Conservation (phyloP, 441 rosid genomes). For the Mallotus japonicus region DNA sequence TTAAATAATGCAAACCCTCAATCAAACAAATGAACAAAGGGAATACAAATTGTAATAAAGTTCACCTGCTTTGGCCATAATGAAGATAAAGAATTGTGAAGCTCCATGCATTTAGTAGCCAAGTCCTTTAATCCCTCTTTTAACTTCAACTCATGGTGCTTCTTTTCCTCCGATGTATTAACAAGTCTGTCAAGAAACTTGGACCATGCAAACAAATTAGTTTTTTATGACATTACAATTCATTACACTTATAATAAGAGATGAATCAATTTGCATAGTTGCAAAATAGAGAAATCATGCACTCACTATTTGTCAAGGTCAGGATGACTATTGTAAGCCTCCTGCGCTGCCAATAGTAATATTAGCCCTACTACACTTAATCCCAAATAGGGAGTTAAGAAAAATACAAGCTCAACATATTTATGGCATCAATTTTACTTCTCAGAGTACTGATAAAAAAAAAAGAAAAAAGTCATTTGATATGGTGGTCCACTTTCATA, state of each 20-base stretch:
- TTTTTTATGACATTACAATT: slow-evolving; percentile 6
- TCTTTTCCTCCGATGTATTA: slow-evolving; percentile 77
- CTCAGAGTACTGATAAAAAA: no score
- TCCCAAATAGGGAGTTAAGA: no score
- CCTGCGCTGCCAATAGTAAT: no score
- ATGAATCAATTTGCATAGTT: no score
- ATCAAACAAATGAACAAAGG: neutral
- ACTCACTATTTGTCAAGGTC: neutral
- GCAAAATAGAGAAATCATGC: neutral
- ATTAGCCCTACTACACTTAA: no score
- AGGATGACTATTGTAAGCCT: neutral
- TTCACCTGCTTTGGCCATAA: slow-evolving; percentile 93
- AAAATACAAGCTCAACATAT: no score
- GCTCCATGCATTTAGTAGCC: slow-evolving; percentile 79
- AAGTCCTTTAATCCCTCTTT: slow-evolving; percentile 81
- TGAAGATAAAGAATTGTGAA: slow-evolving; percentile 82
- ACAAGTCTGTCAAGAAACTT: slow-evolving; percentile 93
- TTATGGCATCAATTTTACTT: no score
- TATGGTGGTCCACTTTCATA: neutral
- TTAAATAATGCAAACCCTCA: neutral
- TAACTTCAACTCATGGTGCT: slow-evolving; percentile 75
- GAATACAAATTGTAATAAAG: slow-evolving; percentile 6
- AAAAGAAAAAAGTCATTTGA: no score
- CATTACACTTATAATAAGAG: slow-evolving; percentile 4
- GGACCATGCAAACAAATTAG: slow-evolving; percentile 26